phyloP scores from a whole-genome alignment of 306 rosid genomes.

The Begonia peltatifolia region DNA sequence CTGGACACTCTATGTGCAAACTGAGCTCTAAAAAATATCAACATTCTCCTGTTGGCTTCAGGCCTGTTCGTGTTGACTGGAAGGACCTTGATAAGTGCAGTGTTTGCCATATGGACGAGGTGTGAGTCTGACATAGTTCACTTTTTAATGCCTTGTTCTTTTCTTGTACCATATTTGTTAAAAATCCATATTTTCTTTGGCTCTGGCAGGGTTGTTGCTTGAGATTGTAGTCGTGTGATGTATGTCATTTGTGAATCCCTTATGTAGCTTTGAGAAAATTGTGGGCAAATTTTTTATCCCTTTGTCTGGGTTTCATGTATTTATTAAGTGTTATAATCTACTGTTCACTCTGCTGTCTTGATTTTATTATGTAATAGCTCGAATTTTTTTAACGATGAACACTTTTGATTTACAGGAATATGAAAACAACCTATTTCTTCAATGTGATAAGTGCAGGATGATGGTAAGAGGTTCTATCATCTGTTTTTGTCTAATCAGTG shows the following conservation, averaged over 20 bases:
- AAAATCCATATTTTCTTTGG: background rate
- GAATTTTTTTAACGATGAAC: background rate
- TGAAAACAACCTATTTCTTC: conserved; percentile 89
- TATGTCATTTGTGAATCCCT: no score
- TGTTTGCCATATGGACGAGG: conserved; percentile 99
- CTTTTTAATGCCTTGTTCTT: background rate
- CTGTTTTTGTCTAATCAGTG: background rate
- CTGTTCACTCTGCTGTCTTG: no score
- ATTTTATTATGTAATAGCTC: no score
- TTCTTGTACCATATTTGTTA: background rate
- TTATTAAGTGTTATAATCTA: no score
- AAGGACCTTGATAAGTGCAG: conserved; percentile 97
- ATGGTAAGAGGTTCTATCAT: conserved; percentile 42
- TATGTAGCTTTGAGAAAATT: no score
- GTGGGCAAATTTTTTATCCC: no score
- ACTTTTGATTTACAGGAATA: conserved; percentile 43
- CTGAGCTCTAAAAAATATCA: conserved; percentile 44
- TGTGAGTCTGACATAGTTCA: conserved; percentile 10
- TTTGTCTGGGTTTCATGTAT: no score
- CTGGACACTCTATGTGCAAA: conserved; percentile 43
- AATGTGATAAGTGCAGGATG: conserved; percentile 99
- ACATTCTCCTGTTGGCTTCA: conserved; percentile 62
- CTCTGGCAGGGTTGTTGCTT: no score
- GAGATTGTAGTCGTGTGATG: no score
- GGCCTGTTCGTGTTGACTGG: conserved; percentile 98